Evolutionary conservation across 768 basidiomycete species (phyloP).

Genomic region (Galerina sulciceps): DNA sequence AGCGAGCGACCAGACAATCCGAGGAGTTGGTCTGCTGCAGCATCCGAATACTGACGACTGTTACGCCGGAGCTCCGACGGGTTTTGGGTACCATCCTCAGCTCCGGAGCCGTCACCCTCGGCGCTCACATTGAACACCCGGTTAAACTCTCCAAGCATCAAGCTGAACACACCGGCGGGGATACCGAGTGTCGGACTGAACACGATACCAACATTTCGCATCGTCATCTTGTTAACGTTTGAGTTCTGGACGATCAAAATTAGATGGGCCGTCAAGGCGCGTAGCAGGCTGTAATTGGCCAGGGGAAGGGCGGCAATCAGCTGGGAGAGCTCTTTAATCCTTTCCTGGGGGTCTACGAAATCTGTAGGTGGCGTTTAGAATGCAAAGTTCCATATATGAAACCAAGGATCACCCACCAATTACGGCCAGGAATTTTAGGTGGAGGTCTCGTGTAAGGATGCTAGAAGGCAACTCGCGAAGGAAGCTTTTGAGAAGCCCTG

Average conservation of each 20-base stretch:
- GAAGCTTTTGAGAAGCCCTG: conserved; percentile 92
- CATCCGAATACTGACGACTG: conserved; percentile 82
- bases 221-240: conserved; percentile 93
- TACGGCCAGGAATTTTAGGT: conserved; percentile 88
- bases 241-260: conserved; percentile 95
- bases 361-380: conserved; percentile 50
- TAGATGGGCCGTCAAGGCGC: conserved; percentile 92
- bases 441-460: conserved; percentile 90
- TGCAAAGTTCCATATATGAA: conserved; percentile 7
- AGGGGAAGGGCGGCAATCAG: conserved; percentile 89
- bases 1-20: conserved; percentile 76
- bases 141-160: conserved; percentile 94
- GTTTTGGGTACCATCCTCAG: conserved; percentile 31
- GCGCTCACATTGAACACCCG: conserved; percentile 86
- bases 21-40: conserved; percentile 82
- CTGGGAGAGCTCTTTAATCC: conserved; percentile 84
- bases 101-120: conserved; percentile 37
- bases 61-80: conserved; percentile 65
- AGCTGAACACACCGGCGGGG: conserved; percentile 95
- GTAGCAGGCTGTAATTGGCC: conserved; percentile 91
- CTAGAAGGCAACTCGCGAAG: conserved; percentile 92
- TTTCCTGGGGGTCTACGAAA: conserved; percentile 84
- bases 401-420: conserved; percentile 69
- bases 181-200: conserved; percentile 98
- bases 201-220: conserved; percentile 98